Base-by-base conservation (phyloP, 202 grass and related monocot species). In the Sporobolus alterniflorus region DNA sequence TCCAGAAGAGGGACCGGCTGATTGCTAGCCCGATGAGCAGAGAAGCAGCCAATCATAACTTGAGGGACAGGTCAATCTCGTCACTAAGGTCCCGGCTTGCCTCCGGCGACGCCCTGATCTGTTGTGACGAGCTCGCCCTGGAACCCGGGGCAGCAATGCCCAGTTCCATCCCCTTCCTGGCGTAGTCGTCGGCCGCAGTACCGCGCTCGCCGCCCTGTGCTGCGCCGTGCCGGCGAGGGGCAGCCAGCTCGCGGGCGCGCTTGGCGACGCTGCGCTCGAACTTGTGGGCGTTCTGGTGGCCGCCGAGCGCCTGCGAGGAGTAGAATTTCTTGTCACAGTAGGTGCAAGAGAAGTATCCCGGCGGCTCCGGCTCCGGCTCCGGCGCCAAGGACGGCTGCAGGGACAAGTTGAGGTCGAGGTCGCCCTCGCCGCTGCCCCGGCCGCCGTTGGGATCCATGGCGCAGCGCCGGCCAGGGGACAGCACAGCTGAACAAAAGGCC, bases 221-320 rank as follows among this genome's bases (percentile, higher is more conserved):
- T 0, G 47, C 43, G 60, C 60, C 29, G 8, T 82, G 80, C 7
- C 85, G 78, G 16, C 89, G 85, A 15, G 84, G 78, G 2, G 85
- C 82, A 1, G 84, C 87, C 25, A 90, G 80, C 84, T 88, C 89
- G 12, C 91, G 76, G 8, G 82, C 93, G 74, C 94, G 90, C 84
- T 97, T 97, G 39, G 89, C 89, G 46, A 97, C 82, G 85, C 91
- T 94, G 67, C 89, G 88, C 83, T 97, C 91, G 62, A 90, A 79
- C 83, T 97, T 97, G 94, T 97, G 94, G 60, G 91, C 94, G 65
- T 97, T 97, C 86, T 97, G 94, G 85, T 97, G 94, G 39, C 91
- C 94, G 31, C 94, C 94, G 25, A 97, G 89, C 32, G 94, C 94
- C 78, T 97, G 94, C 43, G 94, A 97, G 56, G 85, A 90, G 82